Conservation (phyloP, 768 basidiomycete species). For the Candolleomyces aberdarensis region DNA sequence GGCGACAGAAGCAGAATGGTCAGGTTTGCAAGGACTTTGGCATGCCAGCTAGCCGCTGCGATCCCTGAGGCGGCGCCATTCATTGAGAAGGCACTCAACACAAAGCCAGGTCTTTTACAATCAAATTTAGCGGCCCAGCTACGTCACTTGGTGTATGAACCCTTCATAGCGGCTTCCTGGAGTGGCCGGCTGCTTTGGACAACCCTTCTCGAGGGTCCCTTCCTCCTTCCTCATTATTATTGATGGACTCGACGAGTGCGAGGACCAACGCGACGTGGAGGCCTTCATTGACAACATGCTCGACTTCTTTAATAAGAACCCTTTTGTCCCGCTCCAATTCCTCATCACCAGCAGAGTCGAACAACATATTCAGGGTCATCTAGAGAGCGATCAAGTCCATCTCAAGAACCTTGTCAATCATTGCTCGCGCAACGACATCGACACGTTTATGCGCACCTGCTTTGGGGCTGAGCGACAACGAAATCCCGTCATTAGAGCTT, state of each 20-base stretch:
- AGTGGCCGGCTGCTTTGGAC: no score
- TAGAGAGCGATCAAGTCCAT: background rate
- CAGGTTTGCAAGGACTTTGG: slow-evolving; percentile 11
- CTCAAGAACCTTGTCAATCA: background rate
- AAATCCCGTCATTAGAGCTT: background rate
- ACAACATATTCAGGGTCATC: background rate
- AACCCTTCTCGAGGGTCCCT: no score
- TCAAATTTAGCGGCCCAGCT: slow-evolving; percentile 5
- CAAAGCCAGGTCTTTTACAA: slow-evolving; percentile 5
- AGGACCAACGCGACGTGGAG: slow-evolving; percentile 1
- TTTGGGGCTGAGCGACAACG: background rate
- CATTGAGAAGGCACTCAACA: background rate
- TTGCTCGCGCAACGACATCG: background rate
- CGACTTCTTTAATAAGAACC: background rate
- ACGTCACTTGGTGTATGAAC: slow-evolving; percentile 9
- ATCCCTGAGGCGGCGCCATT: slow-evolving; percentile 1
- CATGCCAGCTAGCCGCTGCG: slow-evolving; percentile 11
- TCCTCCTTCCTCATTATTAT: slow-evolving; percentile 9
- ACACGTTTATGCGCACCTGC: background rate
- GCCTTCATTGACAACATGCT: slow-evolving; percentile 6
- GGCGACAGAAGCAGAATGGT: background rate
- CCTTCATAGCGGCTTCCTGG: background rate
- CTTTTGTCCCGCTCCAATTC: background rate
- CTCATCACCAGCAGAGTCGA: background rate
- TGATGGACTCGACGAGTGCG: slow-evolving; percentile 19